Percentiles rank a stretch among this genome's conserved stretches.
Evolutionary conservation across 2,329 filamentous ascomycete genomes (phyloP).

Genomic region (Pseudogymnoascus sp.): DNA sequence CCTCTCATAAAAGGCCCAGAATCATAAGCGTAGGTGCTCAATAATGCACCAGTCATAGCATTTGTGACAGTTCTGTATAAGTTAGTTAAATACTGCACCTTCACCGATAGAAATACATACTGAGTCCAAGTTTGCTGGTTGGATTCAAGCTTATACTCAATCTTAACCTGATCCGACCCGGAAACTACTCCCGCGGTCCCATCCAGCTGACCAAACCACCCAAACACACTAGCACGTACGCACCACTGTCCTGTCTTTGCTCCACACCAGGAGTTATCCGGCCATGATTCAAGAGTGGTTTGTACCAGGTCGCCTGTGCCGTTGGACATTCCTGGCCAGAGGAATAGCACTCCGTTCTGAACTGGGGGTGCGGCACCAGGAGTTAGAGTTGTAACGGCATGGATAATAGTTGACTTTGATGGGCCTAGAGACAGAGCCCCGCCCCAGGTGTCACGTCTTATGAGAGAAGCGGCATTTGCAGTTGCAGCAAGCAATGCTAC

Average conservation of each 20-base stretch:
- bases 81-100: not conserved
- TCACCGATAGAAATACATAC: conserved; percentile 12
- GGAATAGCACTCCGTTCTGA: conserved; percentile 35
- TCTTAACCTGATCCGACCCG: conserved; percentile 26
- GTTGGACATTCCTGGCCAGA: conserved; percentile 41
- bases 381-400: conserved; percentile 36
- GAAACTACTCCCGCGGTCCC: conserved; percentile 21
- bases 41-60: conserved; percentile 28
- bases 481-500: conserved; percentile 3
- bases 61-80: conserved; percentile 27
- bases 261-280: conserved; percentile 37
- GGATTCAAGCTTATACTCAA: conserved; percentile 24
- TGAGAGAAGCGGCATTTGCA: not conserved
- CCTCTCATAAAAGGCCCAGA: conserved; percentile 34
- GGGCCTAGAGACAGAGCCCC: conserved; percentile 34
- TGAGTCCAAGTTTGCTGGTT: conserved; percentile 23
- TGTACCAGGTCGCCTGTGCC: conserved; percentile 39
- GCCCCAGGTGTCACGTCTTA: conserved; percentile 30
- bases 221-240: conserved; percentile 36
- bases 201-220: conserved; percentile 36
- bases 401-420: conserved; percentile 33
- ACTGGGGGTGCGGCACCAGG: conserved; percentile 33
- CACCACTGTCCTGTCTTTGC: conserved; percentile 35
- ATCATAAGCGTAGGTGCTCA: conserved; percentile 31
- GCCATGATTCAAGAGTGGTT: conserved; percentile 37